Base-by-base conservation (phyloP, 495 filamentous ascomycete species). In the Tetracladium marchalianum region DNA sequence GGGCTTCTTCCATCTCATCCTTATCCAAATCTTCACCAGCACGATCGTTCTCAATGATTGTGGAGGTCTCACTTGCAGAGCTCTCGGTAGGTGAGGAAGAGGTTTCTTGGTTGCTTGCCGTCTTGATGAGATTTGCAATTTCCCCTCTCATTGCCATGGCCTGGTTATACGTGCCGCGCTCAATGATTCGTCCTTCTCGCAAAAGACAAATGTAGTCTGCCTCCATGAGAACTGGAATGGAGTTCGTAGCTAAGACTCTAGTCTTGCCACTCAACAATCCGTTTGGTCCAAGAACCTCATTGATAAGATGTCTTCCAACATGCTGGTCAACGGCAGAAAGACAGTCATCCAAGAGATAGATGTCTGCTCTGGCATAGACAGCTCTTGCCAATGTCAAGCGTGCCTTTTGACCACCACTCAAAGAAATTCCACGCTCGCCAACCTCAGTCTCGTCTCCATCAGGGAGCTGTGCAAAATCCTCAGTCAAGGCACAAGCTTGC, bases 381-480 rank as follows among this genome's bases (percentile, higher is more conserved):
- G 93, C 93, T 59, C 93, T 75, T 11, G 93, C 93, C 43, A 99
- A 72, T n/a, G 89, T 92, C 55, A 99, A 71, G 12, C 93, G 81
- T 46, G 93, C 92, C 66, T 93, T 97, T 63, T 99, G 93, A 33
- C 93, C 93, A 47, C 93, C 93, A 40, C 90, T 96, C 32, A 99
- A 74, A 5, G 92, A 96, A 31, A 99, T 99, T 13, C 93, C 93
- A 51, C 94, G 82, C 65, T 99, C 92, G 48, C 92, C 92, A 45
- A 99, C 93, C 59, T 96, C 81, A 0, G 93, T 99, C 57, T 90
- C 84, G 58, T 99, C 93, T 12, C 93, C 92, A 62, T 99, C 93
- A 5, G 93, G 93, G 22, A 99, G 74, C 49, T 82, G 84, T 39
- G 82, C 79, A 65, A 99, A 95, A 60, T 99, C 93, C 55, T 96